Evolutionary conservation across 106 monocot genomes (phyloP), one percentile per base, ranked within the genome.

Genomic region (Posidonia australis): DNA sequence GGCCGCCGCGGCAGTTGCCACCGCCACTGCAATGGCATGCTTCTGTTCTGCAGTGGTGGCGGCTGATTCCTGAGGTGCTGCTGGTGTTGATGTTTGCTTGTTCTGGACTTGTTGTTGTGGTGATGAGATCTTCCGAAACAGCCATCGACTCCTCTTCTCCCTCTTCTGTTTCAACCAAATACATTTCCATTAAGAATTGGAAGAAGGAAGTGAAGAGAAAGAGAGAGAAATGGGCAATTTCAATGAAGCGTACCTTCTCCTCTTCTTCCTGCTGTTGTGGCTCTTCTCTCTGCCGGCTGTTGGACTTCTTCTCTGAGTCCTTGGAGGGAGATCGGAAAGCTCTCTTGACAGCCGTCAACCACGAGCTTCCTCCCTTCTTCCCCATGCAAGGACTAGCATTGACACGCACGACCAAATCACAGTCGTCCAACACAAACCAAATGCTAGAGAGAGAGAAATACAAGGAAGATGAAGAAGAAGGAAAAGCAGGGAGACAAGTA

Each of bases 251-350:
- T 12, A 64, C 82, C 76, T 80, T 71, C 26, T 74, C 72, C 31
- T 77, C 80, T 20, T 77, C 80, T 13, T 74, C 75, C 16, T 71
- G 63, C 18, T 58, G 70, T 25, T 79, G 66, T 12, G 10, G 56
- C 14, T 73, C 72, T 3, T 67, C 48, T 12, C 74, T 65, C 42
- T 70, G 74, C 26, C 62, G 58, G 18, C 41, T 11, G 45, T 18
- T 42, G 44, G 67, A n/a, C 42, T 69, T 79, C 71, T 64, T 76
- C 29, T 73, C 76, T 3, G 71, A 65, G 59, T 89, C 83, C 61
- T 86, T 90, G 67, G 96, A 81, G 25, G 96, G 79, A 16, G 96
- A 98, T 30, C 96, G 66, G 74, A 98, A 90, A 36, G 87, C 96
- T 45, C 96, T 64, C 60, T 87, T 98, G 65, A 98, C 87, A 13